These are phyloP conservation scores for Spathaspora arborariae DNA, from an alignment of 805 yeast species.

Conservation along the genomic window DNA sequence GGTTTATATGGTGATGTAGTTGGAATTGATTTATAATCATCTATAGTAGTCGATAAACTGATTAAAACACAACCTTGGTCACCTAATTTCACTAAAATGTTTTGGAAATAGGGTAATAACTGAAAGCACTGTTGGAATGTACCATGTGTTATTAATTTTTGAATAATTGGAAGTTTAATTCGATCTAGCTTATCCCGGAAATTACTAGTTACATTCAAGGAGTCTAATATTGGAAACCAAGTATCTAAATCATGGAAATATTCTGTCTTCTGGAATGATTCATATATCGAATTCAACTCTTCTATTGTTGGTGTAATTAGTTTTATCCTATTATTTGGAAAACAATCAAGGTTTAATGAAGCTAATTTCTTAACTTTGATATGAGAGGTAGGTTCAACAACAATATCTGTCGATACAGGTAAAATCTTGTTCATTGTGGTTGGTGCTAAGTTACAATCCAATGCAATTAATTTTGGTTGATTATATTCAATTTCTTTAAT, in stretches of 20 bases:
- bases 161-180: conserved; percentile 16
- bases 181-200: conserved; percentile 46
- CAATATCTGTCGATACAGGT: conserved; percentile 23
- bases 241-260: conserved; percentile 48
- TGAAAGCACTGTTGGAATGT: conserved; percentile 64
- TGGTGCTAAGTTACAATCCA: conserved; percentile 66
- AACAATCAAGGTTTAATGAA: conserved; percentile 34
- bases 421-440: conserved; percentile 38
- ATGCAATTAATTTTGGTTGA: conserved; percentile 47
- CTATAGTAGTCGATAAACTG: conserved; percentile 29
- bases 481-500: conserved; percentile 33
- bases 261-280: conserved; percentile 39
- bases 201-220: conserved; percentile 44
- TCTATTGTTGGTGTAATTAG: conserved; percentile 65
- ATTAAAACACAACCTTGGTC: conserved; percentile 51
- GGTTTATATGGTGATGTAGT: conserved; percentile 28
- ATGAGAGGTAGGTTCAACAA: conserved; percentile 77
- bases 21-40: conserved; percentile 30
- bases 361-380: conserved; percentile 56
- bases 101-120: conserved; percentile 71
- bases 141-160: conserved; percentile 36
- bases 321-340: conserved; percentile 44
- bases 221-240: conserved; percentile 77
- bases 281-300: conserved; percentile 57
- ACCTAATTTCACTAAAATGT: conserved; percentile 65